Base-by-base conservation (phyloP, 768 basidiomycete genomes). In the Calocybe indica region DNA sequence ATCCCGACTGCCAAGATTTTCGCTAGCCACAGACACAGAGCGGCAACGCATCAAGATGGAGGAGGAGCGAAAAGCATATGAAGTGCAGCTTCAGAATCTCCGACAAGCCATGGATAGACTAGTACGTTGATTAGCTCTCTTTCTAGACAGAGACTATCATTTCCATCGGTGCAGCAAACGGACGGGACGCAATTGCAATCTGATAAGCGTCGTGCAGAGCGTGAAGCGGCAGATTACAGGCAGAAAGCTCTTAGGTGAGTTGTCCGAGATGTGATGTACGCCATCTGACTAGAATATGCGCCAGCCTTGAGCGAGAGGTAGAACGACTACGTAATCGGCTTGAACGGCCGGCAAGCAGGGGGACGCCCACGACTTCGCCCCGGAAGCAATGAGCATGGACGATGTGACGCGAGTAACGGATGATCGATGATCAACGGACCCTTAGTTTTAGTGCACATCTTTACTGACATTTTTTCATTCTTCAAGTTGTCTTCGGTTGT, bases 171-270 rank as follows among this genome's bases (percentile, higher is more conserved):
- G 10, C 45, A 88, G 87, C 85, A 86, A 82, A 83, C 80, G 13
- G 73, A 74, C 37, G 85, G 83, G 64, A 80, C 69, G 52, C 70
- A 75, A n/a, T 68, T 89, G 3, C 80, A 83, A 54, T 72, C 84
- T 8, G 78, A 76, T 15, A 88, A 88, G 62, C 80, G 88, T 31
- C 75, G 85, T 37, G 84, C 83, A 34, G 88, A 89, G 56, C 75
- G 85, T 35, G 88, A 91, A 55, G 84, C 83, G 30, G 78, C 68
- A 5, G 88, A 91, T 53, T 80, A 78, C 56, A 85, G 80, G 62
- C 84, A 88, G 62, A 78, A 78, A 51, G 73, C 80, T 37, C 69
- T 88, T 11, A 79, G 74, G 87, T 88, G 56, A 43, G 83, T 15
- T 30, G 5, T 47, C 31, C 34, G 13, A 47, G 5, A 43, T 10